These are phyloP conservation scores for Sarocladiaceae sp. DNA, from an alignment of 2,329 filamentous ascomycete species.

Conservation along the genomic window DNA sequence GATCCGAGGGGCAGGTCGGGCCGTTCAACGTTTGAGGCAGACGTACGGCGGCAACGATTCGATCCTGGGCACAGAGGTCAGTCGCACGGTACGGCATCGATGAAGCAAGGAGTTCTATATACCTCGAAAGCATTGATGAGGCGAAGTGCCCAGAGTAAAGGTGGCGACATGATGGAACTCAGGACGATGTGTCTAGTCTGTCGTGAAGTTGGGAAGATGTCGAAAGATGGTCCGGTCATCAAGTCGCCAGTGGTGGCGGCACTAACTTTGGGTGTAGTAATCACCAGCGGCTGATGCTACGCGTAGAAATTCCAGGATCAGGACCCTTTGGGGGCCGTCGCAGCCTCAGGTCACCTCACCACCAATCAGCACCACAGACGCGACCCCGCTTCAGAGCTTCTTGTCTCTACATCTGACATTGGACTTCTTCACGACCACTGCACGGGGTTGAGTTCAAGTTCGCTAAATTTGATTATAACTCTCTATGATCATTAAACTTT, in stretches of 20 bases:
- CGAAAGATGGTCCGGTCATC: neutral
- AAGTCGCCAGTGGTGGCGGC: too few species aligned
- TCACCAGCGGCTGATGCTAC: too few species aligned
- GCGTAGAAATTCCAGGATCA: too few species aligned
- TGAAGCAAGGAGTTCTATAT: neutral
- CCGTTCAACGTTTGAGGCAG: neutral
- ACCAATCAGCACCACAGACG: too few species aligned
- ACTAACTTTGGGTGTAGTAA: too few species aligned
- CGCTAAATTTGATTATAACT: neutral
- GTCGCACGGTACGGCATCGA: rapidly evolving
- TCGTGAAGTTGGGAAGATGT: neutral
- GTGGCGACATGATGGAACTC: slow-evolving; percentile 26
- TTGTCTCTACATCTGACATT: too few species aligned
- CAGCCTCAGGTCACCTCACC: too few species aligned
- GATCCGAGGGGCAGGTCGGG: neutral
- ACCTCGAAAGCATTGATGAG: slow-evolving; percentile 29
- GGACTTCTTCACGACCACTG: neutral
- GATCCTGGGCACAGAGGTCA: slow-evolving; percentile 19
- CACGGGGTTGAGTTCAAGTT: neutral
- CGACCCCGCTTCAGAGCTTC: neutral
- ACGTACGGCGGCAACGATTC: slow-evolving; percentile 26
- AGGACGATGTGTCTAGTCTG: slow-evolving; percentile 16
- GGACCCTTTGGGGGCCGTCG: too few species aligned
- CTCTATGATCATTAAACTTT: neutral
- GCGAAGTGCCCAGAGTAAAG: slow-evolving; percentile 28